Base-by-base conservation (phyloP, 352 stramenopile species). In the Phytophthora cryptogea region DNA sequence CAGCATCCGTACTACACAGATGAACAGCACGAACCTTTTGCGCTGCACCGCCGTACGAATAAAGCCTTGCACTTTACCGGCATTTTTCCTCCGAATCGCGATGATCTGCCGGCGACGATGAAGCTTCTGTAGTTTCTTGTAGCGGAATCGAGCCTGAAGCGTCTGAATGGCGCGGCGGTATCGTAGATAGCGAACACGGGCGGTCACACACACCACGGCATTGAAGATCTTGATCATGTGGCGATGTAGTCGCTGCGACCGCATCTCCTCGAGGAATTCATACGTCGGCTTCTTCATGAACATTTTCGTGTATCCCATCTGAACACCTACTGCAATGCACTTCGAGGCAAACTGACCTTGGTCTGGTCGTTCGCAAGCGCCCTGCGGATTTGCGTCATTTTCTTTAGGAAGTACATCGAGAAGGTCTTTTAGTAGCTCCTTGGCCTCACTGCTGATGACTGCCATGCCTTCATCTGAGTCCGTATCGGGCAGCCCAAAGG, bases 301-400 rank as follows among this genome's bases (percentile, higher is more conserved):
- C 54, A 98, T 96, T 70, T 99, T 99, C 2, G 94, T 92, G 48
- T 90, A 88, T 23, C 96, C 96, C 71, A 98, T 96, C 66, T 99
- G 95, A 59, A 91, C 58, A 9, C 83, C 83, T 14, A 81, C 80
- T 0, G 66, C 33, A n/a, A 89, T 72, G 30, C 81, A 94, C 35
- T 72, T 68, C 5, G 69, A 78, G 2, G 75, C 62, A 37, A 92
- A 92, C 32, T 89, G 72, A 6, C 71, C 72, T 59, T 91, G 79
- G 23, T 91, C 77, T 14, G 79, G 86, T 60, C 80, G 68, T 51
- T 93, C 81, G 17, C 83, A 88, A 2, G 80, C 68, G n/a, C 76
- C 78, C 40, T 89, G 79, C 1, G 90, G 90, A 40, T 95, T 90
- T 0, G 76, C 72, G 36, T 92, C 83, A 20, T 95, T 67, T 46